Evolutionary conservation across 2,329 filamentous ascomycete genomes (phyloP), one percentile per base, ranked within the genome.

Genomic region (Hypoxylon sp.): DNA sequence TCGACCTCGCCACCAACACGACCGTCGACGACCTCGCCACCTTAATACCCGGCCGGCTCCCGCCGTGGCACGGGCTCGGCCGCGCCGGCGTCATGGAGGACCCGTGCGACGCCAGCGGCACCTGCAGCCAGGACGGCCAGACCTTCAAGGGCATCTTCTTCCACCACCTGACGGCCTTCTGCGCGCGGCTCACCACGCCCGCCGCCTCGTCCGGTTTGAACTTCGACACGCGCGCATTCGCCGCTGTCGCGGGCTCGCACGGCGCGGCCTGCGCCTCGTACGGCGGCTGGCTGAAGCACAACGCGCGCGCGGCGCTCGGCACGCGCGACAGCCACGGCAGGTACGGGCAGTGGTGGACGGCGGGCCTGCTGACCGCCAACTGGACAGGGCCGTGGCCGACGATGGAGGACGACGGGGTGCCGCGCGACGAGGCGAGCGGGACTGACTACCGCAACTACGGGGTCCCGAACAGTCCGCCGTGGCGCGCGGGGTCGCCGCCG

Each of bases 131-230:
- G 75, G 86, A 98, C 70, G 85, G 85, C 0, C 94, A 97, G 72
- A 93, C 92, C 0, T 97, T 97, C 85, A 98, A 97, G 76, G 91
- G 92, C 26, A 94, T 97, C 59, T 97, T 94, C 81, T 97, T 97
- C 79, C 92, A 97, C 73, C 94, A 97, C 74, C 81, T 97, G 2
- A 85, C 88, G 0, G 79, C 87, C 0, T 97, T 97, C 75, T 97
- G 94, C 76, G 83, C 84, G 4, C 84, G 87, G 0, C 77, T 97
- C 0, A 73, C 80, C 8, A 76, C 84, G 1, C 76, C 75, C 4
- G 7, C 63, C 0, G 68, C 67, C 13, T 62, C 72, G 1, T 56
- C 74, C 22, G 67, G 67, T 5, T 72, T 70, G 39, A 65, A 69
- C 1, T 65, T 79, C 11, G 71, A 79, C 34, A 56, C 56, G 5